Evolutionary conservation across 371 early-diverging fungal genomes (phyloP).

Genomic region (Mucor lusitanicus): DNA sequence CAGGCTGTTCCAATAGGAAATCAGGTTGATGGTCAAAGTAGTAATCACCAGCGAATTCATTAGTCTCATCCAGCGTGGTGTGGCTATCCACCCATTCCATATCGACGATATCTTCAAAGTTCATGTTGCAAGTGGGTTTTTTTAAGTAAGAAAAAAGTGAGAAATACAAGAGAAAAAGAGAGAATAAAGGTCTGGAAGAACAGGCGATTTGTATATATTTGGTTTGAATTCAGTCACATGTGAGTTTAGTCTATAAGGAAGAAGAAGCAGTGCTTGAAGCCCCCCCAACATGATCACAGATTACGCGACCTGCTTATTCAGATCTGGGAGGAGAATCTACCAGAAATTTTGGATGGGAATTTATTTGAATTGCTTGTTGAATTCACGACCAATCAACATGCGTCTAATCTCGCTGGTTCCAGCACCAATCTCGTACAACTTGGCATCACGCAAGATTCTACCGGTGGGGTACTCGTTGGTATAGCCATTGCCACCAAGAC

Average conservation of each 20-base stretch:
- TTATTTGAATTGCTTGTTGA: constrained; percentile 60
- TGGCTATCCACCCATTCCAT: constrained; percentile 49
- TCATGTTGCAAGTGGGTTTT: constrained; percentile 36
- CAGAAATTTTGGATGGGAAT: not conserved
- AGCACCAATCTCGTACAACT: constrained; percentile 98
- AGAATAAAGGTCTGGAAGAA: constrained; percentile 1
- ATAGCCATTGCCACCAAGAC: constrained; percentile 95
- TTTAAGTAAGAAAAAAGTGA: constrained; percentile 9
- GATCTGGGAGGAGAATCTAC: not conserved
- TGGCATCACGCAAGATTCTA: constrained; percentile 94
- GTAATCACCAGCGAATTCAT: constrained; percentile 2
- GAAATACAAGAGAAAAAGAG: not conserved
- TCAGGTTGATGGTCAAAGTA: constrained; percentile 19
- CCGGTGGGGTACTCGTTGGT: constrained; percentile 95
- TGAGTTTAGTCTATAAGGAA: too few species aligned
- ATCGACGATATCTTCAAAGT: constrained; percentile 53
- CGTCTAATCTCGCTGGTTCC: constrained; percentile 97
- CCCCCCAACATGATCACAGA: not conserved
- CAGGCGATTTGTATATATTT: not conserved
- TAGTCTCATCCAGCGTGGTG: constrained; percentile 15
- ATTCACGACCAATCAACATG: constrained; percentile 90
- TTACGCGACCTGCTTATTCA: not conserved
- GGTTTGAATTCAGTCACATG: not conserved
- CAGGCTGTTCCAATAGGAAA: constrained; percentile 19
- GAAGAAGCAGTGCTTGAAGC: not conserved